A percentile compares a stretch with the other conserved stretches of the same genome.
These are phyloP conservation scores for Parietaria judaica DNA, from an alignment of 306 rosid genomes.

Conservation along the genomic window DNA sequence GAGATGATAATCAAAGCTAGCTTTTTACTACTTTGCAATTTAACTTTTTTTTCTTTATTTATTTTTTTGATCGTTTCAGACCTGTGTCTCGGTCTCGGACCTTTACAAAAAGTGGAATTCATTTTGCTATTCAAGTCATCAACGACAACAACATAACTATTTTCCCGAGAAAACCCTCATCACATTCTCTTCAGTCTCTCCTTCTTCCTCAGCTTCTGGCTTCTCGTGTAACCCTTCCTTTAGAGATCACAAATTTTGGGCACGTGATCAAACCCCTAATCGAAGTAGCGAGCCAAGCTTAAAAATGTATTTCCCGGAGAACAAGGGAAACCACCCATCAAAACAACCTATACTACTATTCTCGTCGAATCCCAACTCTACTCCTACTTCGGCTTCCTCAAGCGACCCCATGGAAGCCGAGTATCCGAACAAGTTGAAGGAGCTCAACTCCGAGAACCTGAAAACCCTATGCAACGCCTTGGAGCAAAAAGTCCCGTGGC, in stretches of 20 bases:
- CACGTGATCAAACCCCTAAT: constrained; percentile 17
- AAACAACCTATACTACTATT: constrained; percentile 20
- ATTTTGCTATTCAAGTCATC: constrained; percentile 51
- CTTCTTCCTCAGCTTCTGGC: constrained; percentile 61
- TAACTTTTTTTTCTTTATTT: constrained; percentile 12
- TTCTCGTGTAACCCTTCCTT: constrained; percentile 39
- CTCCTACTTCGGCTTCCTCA: constrained; percentile 59
- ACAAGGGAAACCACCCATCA: constrained; percentile 3
- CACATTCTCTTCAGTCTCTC: constrained; percentile 47
- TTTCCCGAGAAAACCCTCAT: constrained; percentile 42
- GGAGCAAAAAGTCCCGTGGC: constrained; percentile 80
- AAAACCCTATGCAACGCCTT: constrained; percentile 57
- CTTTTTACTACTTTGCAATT: constrained; percentile 26
- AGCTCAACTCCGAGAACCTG: constrained; percentile 51
- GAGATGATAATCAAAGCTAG: constrained; percentile 22
- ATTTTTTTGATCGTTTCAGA: constrained; percentile 34
- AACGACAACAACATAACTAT: constrained; percentile 25
- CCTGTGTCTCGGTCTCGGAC: constrained; percentile 49
- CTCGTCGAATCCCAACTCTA: constrained; percentile 39
- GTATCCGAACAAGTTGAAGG: constrained; percentile 47
- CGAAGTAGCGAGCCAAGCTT: constrained; percentile 35
- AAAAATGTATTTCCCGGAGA: constrained; percentile 43
- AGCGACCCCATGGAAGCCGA: constrained; percentile 65
- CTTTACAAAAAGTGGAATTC: constrained; percentile 76
- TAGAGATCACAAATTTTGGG: constrained; percentile 35